A percentile compares a stretch with the other conserved stretches of the same genome.
phyloP scores from a whole-genome alignment of 2,329 filamentous ascomycete species.

The Hypoxylon sp. region DNA sequence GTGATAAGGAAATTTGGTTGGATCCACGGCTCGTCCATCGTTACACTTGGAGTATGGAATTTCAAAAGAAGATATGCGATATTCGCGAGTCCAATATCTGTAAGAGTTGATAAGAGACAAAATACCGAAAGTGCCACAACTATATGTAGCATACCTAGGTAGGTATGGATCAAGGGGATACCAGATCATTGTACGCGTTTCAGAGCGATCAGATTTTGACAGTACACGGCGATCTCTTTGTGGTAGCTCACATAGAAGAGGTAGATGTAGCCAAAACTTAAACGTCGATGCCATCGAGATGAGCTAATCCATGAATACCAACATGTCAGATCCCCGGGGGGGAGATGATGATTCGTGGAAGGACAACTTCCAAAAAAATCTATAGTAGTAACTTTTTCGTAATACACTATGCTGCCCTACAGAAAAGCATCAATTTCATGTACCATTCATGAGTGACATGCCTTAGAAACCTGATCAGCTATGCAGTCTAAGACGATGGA shows the following conservation, averaged over 20 bases:
- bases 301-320: constrained; percentile 12
- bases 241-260: constrained; percentile 3
- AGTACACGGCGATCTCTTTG: constrained; percentile 12
- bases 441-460: constrained; percentile 9
- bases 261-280: background rate
- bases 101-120: constrained; percentile 12
- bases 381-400: constrained; percentile 21
- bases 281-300: background rate
- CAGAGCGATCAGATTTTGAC: constrained; percentile 16
- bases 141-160: constrained; percentile 14
- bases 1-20: constrained; percentile 7
- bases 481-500: background rate
- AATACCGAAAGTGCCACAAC: constrained; percentile 32
- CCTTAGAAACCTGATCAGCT: constrained; percentile 13
- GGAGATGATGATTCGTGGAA: constrained; percentile 26
- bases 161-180: constrained; percentile 25
- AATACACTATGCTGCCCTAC: constrained; percentile 15
- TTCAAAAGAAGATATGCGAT: constrained; percentile 9
- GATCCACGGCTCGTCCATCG: constrained; percentile 8
- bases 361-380: constrained; percentile 1
- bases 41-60: constrained; percentile 22
- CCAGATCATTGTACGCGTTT: constrained; percentile 33
- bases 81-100: constrained; percentile 5
- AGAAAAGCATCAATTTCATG: constrained; percentile 18
- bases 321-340: constrained; percentile 17